phyloP scores from a whole-genome alignment of 805 yeast species.

The Wickerhamiella lipophila region DNA sequence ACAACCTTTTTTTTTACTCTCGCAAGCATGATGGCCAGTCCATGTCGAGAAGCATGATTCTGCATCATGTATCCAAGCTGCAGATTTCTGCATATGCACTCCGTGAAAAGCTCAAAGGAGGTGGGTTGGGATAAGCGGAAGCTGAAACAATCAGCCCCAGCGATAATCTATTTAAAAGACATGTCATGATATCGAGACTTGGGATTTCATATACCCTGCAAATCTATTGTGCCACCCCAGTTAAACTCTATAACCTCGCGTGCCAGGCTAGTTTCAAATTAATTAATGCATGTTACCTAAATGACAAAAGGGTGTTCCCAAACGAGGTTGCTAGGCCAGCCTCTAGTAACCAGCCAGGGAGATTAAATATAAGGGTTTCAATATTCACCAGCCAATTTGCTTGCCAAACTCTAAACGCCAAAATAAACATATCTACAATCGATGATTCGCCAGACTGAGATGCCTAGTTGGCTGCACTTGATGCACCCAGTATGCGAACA shows the following conservation, averaged over 20 bases:
- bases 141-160: conserved; percentile 6
- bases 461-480: not conserved
- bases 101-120: conserved; percentile 8
- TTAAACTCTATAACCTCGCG: not conserved
- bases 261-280: conserved; percentile 4
- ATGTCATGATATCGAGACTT: not conserved
- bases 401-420: not conserved
- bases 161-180: not conserved
- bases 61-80: conserved; percentile 1
- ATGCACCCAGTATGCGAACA: not conserved
- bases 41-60: conserved; percentile 5
- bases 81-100: conserved; percentile 11
- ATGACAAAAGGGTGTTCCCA: not conserved
- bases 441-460: not conserved
- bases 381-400: no score
- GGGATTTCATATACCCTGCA: not conserved
- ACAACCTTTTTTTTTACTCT: not conserved
- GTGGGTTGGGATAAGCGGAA: not conserved
- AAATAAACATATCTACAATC: not conserved
- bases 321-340: conserved; percentile 1
- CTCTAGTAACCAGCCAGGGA: not conserved
- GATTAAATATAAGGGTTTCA: no score
- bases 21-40: not conserved
- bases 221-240: not conserved
- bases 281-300: conserved; percentile 7